Evolutionary conservation across 1,139 yeast genomes (phyloP).

Genomic region (Diutina catenulata): DNA sequence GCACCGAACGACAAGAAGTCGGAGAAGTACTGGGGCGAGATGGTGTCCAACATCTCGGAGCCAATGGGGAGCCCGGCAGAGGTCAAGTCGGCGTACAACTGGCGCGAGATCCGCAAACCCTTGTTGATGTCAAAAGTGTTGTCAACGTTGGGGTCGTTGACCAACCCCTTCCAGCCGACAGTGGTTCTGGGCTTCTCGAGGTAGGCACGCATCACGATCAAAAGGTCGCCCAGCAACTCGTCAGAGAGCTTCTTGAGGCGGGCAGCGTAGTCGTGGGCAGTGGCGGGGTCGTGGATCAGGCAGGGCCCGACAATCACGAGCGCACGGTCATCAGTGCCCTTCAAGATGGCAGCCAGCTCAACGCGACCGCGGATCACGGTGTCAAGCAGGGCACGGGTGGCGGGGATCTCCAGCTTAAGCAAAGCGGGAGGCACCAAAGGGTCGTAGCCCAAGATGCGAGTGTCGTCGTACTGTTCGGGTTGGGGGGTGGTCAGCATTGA

Average conservation of each 20-base stretch:
- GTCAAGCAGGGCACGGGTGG: conserved; percentile 45
- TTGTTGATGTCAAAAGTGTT: conserved; percentile 90
- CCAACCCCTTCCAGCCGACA: conserved; percentile 98
- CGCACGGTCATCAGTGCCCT: conserved; percentile 68
- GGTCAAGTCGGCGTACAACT: conserved; percentile 77
- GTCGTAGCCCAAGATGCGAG: conserved; percentile 51
- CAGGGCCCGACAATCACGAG: conserved; percentile 90
- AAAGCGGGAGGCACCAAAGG: conserved; percentile 86
- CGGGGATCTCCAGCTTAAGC: conserved; percentile 67
- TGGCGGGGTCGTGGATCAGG: conserved; percentile 83
- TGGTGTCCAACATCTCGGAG: conserved; percentile 95
- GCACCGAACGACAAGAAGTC: conserved; percentile 93
- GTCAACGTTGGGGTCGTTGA: conserved; percentile 93
- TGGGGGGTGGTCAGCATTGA: conserved; percentile 37
- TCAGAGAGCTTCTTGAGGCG: conserved; percentile 56
- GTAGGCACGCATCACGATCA: conserved; percentile 92
- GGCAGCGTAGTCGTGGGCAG: conserved; percentile 80
- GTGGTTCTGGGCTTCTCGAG: conserved; percentile 97
- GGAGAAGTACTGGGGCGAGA: conserved; percentile 92
- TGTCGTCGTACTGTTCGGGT: conserved; percentile 27
- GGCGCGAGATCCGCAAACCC: conserved; percentile 81
- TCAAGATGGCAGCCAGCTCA: conserved; percentile 61
- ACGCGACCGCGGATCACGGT: conserved; percentile 71
- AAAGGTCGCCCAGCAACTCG: conserved; percentile 63
- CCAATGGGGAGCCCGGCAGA: conserved; percentile 72